Conservation (phyloP, 352 stramenopile species). For the Globisporangium takayamanum region DNA sequence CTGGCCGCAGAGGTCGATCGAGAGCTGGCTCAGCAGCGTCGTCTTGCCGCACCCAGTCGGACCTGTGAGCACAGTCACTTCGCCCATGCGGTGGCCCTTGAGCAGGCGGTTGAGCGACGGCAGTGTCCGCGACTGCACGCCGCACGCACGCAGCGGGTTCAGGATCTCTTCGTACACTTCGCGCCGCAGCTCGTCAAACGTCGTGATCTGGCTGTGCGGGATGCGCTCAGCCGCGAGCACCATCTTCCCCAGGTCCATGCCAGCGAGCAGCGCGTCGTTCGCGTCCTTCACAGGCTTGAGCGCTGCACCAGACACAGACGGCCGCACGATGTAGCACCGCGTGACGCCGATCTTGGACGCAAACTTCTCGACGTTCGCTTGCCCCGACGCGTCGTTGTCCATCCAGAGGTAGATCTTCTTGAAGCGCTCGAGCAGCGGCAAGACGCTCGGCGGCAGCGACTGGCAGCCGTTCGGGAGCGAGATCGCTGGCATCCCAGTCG, state of each 20-base stretch:
- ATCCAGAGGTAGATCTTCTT: constrained; percentile 98
- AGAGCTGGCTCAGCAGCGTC: constrained; percentile 90
- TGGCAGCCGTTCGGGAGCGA: constrained; percentile 97
- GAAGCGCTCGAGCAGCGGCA: constrained; percentile 96
- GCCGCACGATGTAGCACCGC: constrained; percentile 89
- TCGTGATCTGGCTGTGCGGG: constrained; percentile 92
- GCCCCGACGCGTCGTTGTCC: constrained; percentile 95
- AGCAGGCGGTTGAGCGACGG: constrained; percentile 93
- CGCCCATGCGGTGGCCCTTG: constrained; percentile 95
- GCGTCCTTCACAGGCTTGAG: constrained; percentile 91
- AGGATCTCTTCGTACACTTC: constrained; percentile 95
- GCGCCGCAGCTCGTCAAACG: constrained; percentile 88
- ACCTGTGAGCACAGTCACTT: constrained; percentile 98
- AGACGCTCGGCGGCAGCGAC: constrained; percentile 91
- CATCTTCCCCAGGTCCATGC: constrained; percentile 84
- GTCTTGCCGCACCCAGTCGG: constrained; percentile 95
- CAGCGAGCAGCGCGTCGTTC: constrained; percentile 94
- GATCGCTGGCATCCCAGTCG: constrained; percentile 86
- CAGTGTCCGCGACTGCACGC: constrained; percentile 90
- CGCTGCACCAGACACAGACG: constrained; percentile 29
- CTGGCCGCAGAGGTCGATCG: constrained; percentile 88
- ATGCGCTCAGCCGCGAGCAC: constrained; percentile 79
- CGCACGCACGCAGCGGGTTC: constrained; percentile 91
- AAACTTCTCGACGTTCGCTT: constrained; percentile 96
- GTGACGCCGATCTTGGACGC: constrained; percentile 92